Conservation (phyloP, 495 filamentous ascomycete species). For the Astrothelium macrocarpum region DNA sequence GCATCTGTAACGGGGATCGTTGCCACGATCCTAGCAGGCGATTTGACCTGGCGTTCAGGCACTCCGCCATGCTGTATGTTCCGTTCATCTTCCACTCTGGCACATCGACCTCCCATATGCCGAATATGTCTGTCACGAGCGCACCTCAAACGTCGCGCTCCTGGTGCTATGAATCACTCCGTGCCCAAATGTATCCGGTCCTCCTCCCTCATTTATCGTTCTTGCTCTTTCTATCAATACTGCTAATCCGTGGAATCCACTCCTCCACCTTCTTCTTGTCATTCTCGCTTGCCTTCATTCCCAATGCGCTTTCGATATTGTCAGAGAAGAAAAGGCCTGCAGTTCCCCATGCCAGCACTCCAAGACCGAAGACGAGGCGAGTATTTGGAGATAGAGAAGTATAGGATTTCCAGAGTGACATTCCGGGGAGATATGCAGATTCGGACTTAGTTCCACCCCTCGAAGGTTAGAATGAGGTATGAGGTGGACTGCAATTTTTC, state of each 20-base stretch:
- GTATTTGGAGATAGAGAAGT: constrained; percentile 50
- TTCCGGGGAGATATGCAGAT: neutral
- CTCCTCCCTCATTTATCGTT: neutral
- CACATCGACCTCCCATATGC: too few species aligned
- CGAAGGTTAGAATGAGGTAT: too few species aligned
- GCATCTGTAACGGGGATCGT: too few species aligned
- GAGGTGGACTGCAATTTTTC: too few species aligned
- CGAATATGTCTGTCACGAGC: too few species aligned
- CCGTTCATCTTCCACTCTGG: too few species aligned
- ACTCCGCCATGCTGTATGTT: too few species aligned
- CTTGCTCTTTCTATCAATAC: constrained; percentile 32
- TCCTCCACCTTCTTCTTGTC: constrained; percentile 49
- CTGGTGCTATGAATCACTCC: neutral
- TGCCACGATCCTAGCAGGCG: too few species aligned
- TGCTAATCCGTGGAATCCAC: constrained; percentile 40
- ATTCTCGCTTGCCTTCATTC: constrained; percentile 50
- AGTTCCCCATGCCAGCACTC: constrained; percentile 55
- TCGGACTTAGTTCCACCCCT: too few species aligned
- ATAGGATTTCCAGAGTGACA: constrained; percentile 38
- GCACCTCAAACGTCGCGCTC: neutral
- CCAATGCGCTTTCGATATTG: constrained; percentile 51
- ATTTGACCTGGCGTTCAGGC: too few species aligned
- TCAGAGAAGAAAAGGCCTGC: constrained; percentile 50
- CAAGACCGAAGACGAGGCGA: constrained; percentile 53
- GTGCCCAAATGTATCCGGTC: neutral